These are phyloP conservation scores for Colletotrichum cordylinicola DNA, from an alignment of 2,329 filamentous ascomycete genomes.

Conservation along the genomic window DNA sequence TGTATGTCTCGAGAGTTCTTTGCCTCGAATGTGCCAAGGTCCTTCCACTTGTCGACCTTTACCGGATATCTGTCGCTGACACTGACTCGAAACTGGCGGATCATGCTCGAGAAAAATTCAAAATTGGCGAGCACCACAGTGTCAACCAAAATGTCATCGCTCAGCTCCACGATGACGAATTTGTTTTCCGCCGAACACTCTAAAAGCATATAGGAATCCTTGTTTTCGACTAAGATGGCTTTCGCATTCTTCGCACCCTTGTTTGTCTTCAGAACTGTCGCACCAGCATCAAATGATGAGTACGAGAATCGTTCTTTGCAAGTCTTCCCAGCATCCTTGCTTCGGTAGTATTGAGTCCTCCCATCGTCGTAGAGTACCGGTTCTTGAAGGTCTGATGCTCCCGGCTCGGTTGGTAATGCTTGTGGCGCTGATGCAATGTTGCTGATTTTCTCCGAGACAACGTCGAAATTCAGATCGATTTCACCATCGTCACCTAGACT, in stretches of 20 bases:
- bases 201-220: conserved; percentile 97
- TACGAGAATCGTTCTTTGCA: conserved; percentile 99
- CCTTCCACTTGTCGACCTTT: conserved; percentile 90
- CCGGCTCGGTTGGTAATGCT: conserved; percentile 5
- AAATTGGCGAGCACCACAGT: conserved; percentile 98
- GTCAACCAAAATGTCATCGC: conserved; percentile 85
- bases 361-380: conserved; percentile 52
- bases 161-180: conserved; percentile 93
- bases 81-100: conserved; percentile 87
- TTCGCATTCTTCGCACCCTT: conserved; percentile 85
- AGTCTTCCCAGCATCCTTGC: conserved; percentile 94
- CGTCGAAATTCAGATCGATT: conserved; percentile 68
- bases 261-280: conserved; percentile 91
- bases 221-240: conserved; percentile 91
- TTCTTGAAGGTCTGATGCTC: conserved; percentile 34
- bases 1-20: conserved; percentile 93
- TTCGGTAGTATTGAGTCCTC: conserved; percentile 65
- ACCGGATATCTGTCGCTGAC: conserved; percentile 95
- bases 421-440: conserved; percentile 18
- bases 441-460: conserved; percentile 48
- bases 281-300: conserved; percentile 95
- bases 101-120: conserved; percentile 98
- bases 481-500: conserved; percentile 87
- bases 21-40: conserved; percentile 87
- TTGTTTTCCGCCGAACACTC: conserved; percentile 88